Base-by-base conservation (phyloP, 2,329 filamentous ascomycete species). In the Parascedosporium putredinis region DNA sequence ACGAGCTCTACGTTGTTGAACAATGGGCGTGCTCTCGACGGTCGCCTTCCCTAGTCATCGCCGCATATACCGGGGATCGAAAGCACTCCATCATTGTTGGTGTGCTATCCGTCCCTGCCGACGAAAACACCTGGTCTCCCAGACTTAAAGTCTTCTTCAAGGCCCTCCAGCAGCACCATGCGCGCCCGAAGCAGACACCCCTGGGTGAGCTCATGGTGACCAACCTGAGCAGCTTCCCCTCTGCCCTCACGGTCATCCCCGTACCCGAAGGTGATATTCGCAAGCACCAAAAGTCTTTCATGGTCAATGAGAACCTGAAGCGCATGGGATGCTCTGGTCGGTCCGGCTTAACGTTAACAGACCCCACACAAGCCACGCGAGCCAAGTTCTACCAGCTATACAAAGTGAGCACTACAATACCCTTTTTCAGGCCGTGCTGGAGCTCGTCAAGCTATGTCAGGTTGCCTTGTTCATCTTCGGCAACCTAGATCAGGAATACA, bases 11-110 rank as follows among this genome's bases (percentile, higher is more conserved):
- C 65, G 70, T 97, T 14, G 88, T 97, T 55, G 93, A 97, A 65
- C 93, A 98, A 73, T 98, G 93, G 93, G 88, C 88, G 5, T 96
- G 90, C 66, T 96, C 91, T 10, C 81, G 93, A 48, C 78, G 82
- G 51, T 88, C 94, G 54, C 91, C 91, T 1, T 96, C 91, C 14
- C 86, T 95, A 55, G 79, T 95, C 46, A 94, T 97, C 55, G 86
- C 86, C 38, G 95, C 90, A 3, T 96, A 93, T 61, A 97, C 91
- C 0, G 93, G 91, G 50, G 89, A 96, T 58, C 74, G 80, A 29
- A 81, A 81, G 29, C 86, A 95, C 63, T 78, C 74, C 1, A 81
- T 95, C n/a, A 68, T 84, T 7, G 89, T 88, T 4, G 83, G 85
- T 3, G 83, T 97, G 8, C 70, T 97, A 43, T 83, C 83, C 46